Evolutionary conservation across 225 moss, liverwort and hornwort genomes (phyloP), one percentile per base, ranked within the genome.

Genomic region (Pleurozium schreberi): DNA sequence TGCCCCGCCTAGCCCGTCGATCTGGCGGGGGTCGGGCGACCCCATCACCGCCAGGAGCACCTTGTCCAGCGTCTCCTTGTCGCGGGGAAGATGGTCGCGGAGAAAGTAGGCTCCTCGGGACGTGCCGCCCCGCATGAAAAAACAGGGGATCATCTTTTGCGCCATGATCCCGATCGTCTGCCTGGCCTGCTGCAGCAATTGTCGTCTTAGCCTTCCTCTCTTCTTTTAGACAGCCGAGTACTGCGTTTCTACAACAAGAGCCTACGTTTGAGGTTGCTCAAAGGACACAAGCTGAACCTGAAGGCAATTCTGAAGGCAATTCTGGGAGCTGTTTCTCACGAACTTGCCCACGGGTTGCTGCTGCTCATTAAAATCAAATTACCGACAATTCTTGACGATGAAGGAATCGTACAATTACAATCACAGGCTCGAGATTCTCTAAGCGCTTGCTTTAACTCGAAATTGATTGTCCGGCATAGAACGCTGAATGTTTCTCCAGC

Each of bases 91-190:
- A 81, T 96, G 93, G 19, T 93, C 83, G 69, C 89, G 89, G 59
- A 95, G 89, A 80, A 96, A 95, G 60, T 73, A 93, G 8, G 87
- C 80, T 14, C 96, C 96, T 20, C 93, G 90, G 16, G 94, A 94
- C 2, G 96, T 94, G 78, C 95, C 94, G 66, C 94, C 94, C 19
- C 94, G 85, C 93, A 96, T 94, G 87, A 96, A 75, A 26, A 93
- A 73, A 79, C 93, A 95, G 33, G 95, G 95, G 84, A 96, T 91
- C 86, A 81, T 93, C 87, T 55, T 59, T 68, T 63, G 80, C 86
- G 19, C 74, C 93, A 92, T 88, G 67, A n/a, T 50, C 23, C 15
- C 47, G 69, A 61, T 75, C 45, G n/a, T 40, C 40, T 49, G 34
- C 11, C 81, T 60, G 36, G 13, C 43, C 45, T 68, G 52, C 80